These are phyloP conservation scores for Plasmodium vivax DNA, from an alignment of 169 alveolate species.

Conservation along the genomic window DNA sequence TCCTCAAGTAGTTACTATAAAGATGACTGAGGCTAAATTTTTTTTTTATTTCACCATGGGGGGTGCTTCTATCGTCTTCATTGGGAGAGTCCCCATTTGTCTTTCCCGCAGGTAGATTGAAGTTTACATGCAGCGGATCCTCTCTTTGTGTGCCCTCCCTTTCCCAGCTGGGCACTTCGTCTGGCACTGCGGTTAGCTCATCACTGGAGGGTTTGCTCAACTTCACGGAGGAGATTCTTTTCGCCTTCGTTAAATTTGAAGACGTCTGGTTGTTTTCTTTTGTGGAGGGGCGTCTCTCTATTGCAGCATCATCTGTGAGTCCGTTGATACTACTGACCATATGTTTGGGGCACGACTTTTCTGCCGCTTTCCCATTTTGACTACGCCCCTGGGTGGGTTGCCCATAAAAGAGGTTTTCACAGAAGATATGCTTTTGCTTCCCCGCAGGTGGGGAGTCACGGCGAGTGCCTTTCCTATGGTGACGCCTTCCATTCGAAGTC, in stretches of 20 bases:
- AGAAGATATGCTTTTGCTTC: neutral
- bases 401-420: neutral
- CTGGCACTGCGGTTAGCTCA: neutral
- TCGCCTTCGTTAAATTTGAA: too few species aligned
- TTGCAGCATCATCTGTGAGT: neutral
- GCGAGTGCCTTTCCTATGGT: neutral
- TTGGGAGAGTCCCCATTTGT: neutral
- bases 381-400: neutral
- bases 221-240: neutral
- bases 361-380: neutral
- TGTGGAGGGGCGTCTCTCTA: neutral
- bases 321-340: neutral
- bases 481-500: neutral
- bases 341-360: neutral
- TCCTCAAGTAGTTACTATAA: conserved; percentile 17
- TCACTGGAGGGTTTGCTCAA: neutral
- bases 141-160: neutral
- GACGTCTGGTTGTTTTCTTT: neutral
- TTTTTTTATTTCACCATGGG: neutral
- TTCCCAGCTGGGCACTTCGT: neutral
- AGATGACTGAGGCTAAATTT: neutral
- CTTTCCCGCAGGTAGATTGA: neutral
- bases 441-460: neutral
- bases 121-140: neutral
- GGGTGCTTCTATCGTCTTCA: neutral